Evolutionary conservation across 768 basidiomycete species (phyloP), one percentile per base, ranked within the genome.

Genomic region (Suillus fuscotomentosus): DNA sequence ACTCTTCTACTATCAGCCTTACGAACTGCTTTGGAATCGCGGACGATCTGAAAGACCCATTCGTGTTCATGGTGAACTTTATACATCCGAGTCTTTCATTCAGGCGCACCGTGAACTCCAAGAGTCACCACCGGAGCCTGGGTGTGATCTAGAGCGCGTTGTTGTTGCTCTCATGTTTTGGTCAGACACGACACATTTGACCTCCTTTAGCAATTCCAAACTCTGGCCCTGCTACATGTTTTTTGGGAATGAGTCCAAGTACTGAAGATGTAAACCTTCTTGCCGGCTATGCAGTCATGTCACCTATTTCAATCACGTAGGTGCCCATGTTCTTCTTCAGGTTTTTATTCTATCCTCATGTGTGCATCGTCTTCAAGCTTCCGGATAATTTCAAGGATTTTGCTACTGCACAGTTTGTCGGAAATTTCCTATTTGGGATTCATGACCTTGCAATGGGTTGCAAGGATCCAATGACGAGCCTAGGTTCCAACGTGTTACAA

Each of bases 171-270:
- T 73, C 39, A 74, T 77, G 71, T 67, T 74, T 50, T 74, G 70
- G 64, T 79, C 76, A 0, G 77, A 79, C 66, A 20, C 66, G 1
- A 78, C 77, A 3, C 72, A 74, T 41, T 66, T 79, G 3, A 65
- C 75, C 0, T 59, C 68, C 5, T 80, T 78, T 64, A 73, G 78
- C 0, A 62, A 70, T 6, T 70, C 71, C 36, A 68, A 66, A 47
- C 47, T 75, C 1, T 73, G 74, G 73, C 72, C 72, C 2, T 47
- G 69, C 13, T 75, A 75, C 45, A 15, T 70, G 31, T 66, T n/a
- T n/a, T 69, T 71, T 50, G 70, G 71, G 1, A 71, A 72, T 45
- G 55, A 71, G 34, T 71, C 63, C 0, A 65, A 65, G 36, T 75
- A 75, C 60, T 41, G 24, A 10, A 55, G 69, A 3, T 60, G 68